phyloP scores from a whole-genome alignment of 2,329 filamentous ascomycete genomes.

The Curvularia lunata region DNA sequence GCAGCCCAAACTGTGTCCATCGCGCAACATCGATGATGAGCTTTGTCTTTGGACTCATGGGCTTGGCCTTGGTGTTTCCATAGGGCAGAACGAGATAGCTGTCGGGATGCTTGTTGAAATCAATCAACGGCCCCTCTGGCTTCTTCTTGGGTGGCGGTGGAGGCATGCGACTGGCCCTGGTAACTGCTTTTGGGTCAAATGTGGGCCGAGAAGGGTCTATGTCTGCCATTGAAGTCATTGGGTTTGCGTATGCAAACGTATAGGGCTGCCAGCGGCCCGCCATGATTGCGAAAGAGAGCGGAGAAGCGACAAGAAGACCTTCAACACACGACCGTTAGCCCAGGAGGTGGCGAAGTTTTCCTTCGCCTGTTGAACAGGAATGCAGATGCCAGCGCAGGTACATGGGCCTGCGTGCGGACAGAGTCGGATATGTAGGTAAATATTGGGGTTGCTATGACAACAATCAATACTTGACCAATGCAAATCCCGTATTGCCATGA shows the following conservation, averaged over 20 bases:
- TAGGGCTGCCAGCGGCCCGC: slow-evolving; percentile 67
- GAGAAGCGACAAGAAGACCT: slow-evolving; percentile 31
- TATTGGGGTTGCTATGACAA: slow-evolving; percentile 42
- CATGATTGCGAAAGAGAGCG: slow-evolving; percentile 42
- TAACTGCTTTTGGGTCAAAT: slow-evolving; percentile 90
- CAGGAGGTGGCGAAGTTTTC: slow-evolving; percentile 30
- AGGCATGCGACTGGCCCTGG: slow-evolving; percentile 76
- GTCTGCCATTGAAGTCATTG: slow-evolving; percentile 59
- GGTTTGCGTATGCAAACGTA: slow-evolving; percentile 73
- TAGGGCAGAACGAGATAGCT: slow-evolving; percentile 70
- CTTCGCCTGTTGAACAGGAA: slow-evolving; percentile 41
- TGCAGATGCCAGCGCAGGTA: slow-evolving; percentile 35
- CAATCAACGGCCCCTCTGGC: slow-evolving; percentile 75
- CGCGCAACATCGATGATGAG: slow-evolving; percentile 72
- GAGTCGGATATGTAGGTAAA: slow-evolving; percentile 36
- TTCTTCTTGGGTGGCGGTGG: slow-evolving; percentile 65
- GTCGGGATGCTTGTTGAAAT: slow-evolving; percentile 87
- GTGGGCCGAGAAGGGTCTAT: slow-evolving; percentile 53
- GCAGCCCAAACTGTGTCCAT: slow-evolving; percentile 70
- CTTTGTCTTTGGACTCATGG: slow-evolving; percentile 75
- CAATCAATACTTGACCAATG: slow-evolving; percentile 27
- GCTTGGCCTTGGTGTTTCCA: slow-evolving; percentile 65
- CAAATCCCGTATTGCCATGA: slow-evolving; percentile 22
- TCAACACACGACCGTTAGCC: slow-evolving; percentile 34
- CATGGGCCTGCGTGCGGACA: slow-evolving; percentile 36